Percentiles rank a stretch among this genome's conserved stretches.
phyloP scores from a whole-genome alignment of 2,329 filamentous ascomycete genomes.

The Colletotrichum truncatum region DNA sequence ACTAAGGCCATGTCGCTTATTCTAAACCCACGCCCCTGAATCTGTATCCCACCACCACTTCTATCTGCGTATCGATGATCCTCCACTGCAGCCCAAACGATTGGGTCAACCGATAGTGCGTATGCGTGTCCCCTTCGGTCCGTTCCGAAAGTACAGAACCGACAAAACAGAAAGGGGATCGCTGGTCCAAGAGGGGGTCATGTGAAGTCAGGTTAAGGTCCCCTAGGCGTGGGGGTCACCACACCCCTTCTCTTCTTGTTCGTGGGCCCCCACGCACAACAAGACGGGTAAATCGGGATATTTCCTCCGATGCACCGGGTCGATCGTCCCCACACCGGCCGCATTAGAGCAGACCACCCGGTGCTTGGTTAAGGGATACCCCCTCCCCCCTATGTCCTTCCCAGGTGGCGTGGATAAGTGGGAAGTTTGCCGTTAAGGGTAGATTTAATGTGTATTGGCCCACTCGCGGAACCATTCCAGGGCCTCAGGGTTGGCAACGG shows the following conservation, averaged over 20 bases:
- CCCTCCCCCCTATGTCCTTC: too few relatives aligned
- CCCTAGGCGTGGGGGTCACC: neutral
- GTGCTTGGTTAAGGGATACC: too few relatives aligned
- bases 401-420: too few relatives aligned
- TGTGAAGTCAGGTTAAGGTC: neutral
- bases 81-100: neutral
- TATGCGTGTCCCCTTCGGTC: neutral
- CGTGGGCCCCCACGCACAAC: constrained; percentile 7
- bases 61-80: neutral
- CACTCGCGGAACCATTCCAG: constrained; percentile 89
- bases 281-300: too few relatives aligned
- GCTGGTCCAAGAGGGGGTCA: neutral
- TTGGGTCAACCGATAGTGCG: neutral
- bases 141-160: constrained; percentile 2
- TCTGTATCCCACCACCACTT: neutral
- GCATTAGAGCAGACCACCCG: too few relatives aligned
- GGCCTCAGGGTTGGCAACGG: constrained; percentile 90
- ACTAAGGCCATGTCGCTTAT: too few relatives aligned
- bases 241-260: neutral
- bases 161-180: neutral
- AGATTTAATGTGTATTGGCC: constrained; percentile 66
- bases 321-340: neutral
- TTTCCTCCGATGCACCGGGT: neutral
- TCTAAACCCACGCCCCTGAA: neutral
- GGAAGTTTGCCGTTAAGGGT: too few relatives aligned